Evolutionary conservation across 768 basidiomycete genomes (phyloP).

Genomic region (Agaricus blazei): DNA sequence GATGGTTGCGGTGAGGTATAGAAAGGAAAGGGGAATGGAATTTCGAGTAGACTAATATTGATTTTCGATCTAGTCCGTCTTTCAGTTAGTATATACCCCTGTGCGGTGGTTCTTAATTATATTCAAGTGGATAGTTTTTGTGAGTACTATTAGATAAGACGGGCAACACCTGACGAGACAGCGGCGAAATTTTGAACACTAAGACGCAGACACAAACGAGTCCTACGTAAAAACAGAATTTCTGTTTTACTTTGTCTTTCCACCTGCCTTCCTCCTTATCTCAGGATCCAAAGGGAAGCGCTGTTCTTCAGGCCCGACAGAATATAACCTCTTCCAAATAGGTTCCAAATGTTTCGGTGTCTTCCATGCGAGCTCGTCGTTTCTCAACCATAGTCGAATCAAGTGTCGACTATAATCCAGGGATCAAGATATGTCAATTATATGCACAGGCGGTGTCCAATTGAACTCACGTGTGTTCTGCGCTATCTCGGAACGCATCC

Average conservation of each 20-base stretch:
- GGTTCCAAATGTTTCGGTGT: constrained; percentile 33
- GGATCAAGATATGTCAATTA: not conserved
- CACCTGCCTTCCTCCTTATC: constrained; percentile 32
- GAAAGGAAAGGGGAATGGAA: too few relatives aligned
- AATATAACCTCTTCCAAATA: constrained; percentile 35
- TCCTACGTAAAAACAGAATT: not conserved
- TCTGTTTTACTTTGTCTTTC: constrained; percentile 20
- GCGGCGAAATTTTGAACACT: not conserved
- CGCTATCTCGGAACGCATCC: constrained; percentile 37
- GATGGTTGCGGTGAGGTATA: too few relatives aligned
- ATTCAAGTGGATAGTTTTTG: too few relatives aligned
- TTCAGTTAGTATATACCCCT: too few relatives aligned
- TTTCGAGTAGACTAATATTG: too few relatives aligned
- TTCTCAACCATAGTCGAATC: constrained; percentile 40
- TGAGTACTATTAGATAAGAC: not conserved
- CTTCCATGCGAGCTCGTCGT: constrained; percentile 41
- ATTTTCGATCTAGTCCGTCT: too few relatives aligned
- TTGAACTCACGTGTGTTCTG: constrained; percentile 33
- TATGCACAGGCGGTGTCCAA: not conserved
- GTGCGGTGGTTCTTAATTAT: too few relatives aligned
- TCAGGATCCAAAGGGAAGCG: constrained; percentile 40
- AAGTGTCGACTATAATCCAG: constrained; percentile 32
- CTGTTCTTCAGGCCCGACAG: constrained; percentile 34
- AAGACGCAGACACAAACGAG: not conserved
- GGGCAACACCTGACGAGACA: too few relatives aligned